Evolutionary conservation across 164 flowering plant genomes (phyloP).

Genomic region (Brasenia schreberi): DNA sequence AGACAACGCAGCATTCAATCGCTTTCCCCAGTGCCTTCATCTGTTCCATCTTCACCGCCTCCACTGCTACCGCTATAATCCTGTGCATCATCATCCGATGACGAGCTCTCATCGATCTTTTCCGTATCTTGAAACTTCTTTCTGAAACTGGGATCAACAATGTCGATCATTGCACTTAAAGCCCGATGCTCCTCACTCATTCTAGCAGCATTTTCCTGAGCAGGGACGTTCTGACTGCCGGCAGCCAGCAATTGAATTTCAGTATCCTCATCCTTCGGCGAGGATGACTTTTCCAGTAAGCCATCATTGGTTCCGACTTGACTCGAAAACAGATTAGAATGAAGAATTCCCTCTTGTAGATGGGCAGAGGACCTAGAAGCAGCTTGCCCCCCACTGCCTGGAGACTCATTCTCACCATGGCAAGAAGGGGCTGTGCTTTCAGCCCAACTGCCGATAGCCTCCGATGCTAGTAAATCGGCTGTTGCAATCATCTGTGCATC

Average conservation of each 20-base stretch:
- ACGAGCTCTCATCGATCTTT: constrained; percentile 12
- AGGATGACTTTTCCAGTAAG: neutral
- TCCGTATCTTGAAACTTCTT: constrained; percentile 27
- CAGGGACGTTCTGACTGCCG: constrained; percentile 49
- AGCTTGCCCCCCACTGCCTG: constrained; percentile 18
- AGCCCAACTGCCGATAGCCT: constrained; percentile 93
- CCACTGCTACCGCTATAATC: constrained; percentile 10
- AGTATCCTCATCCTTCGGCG: neutral
- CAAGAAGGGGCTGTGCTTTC: constrained; percentile 74
- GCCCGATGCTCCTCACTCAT: constrained; percentile 37
- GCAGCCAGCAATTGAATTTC: constrained; percentile 12
- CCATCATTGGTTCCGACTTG: constrained; percentile 11
- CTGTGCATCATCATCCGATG: constrained; percentile 51
- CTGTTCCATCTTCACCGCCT: neutral
- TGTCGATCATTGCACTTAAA: constrained; percentile 65
- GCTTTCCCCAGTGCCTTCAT: neutral
- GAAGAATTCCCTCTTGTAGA: constrained; percentile 13
- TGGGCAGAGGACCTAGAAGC: constrained; percentile 11
- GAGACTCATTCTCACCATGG: constrained; percentile 76
- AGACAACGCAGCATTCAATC: neutral
- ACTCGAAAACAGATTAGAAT: constrained; percentile 15
- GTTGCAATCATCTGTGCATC: constrained; percentile 25
- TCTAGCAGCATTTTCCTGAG: constrained; percentile 14
- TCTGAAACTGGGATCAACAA: constrained; percentile 64
- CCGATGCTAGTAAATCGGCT: constrained; percentile 78